These are phyloP conservation scores for Taiwanofungus camphoratus DNA, from an alignment of 1,284 basidiomycete species.

Conservation along the genomic window DNA sequence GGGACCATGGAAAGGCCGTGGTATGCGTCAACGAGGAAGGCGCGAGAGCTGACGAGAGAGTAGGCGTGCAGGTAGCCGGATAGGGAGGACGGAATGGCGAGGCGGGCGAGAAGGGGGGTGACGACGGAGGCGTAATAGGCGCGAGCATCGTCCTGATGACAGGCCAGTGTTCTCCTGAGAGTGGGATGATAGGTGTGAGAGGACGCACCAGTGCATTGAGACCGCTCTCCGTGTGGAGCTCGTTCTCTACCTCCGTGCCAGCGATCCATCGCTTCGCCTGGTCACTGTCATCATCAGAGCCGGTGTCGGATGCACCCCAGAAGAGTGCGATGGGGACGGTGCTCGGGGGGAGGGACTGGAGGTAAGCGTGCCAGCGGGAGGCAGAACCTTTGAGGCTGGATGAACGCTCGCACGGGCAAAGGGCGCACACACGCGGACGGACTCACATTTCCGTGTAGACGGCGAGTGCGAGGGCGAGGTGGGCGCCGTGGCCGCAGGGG, in stretches of 20 bases:
- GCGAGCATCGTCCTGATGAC: constrained; percentile 39
- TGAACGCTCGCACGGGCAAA: constrained; percentile 3
- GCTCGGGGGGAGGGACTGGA: constrained; percentile 54
- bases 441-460: constrained; percentile 61
- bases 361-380: constrained; percentile 65
- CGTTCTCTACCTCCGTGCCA: constrained; percentile 24
- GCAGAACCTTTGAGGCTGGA: constrained; percentile 32
- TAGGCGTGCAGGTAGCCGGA: constrained; percentile 66
- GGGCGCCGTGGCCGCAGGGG: constrained; percentile 52
- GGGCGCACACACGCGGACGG: neutral
- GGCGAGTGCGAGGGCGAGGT: constrained; percentile 55
- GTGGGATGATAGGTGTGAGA: neutral
- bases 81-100: constrained; percentile 25
- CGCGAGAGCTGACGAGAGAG: constrained; percentile 78
- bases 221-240: constrained; percentile 18
- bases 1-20: constrained; percentile 87
- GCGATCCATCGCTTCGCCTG: constrained; percentile 29
- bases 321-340: constrained; percentile 57
- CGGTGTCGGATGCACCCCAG: constrained; percentile 41
- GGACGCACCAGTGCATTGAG: constrained; percentile 15
- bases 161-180: neutral
- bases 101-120: constrained; percentile 28
- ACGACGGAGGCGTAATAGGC: constrained; percentile 42
- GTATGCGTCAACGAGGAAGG: constrained; percentile 84
- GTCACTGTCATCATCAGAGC: constrained; percentile 18